Evolutionary conservation across 768 basidiomycete genomes (phyloP).

Genomic region (Lactarius trivialis): DNA sequence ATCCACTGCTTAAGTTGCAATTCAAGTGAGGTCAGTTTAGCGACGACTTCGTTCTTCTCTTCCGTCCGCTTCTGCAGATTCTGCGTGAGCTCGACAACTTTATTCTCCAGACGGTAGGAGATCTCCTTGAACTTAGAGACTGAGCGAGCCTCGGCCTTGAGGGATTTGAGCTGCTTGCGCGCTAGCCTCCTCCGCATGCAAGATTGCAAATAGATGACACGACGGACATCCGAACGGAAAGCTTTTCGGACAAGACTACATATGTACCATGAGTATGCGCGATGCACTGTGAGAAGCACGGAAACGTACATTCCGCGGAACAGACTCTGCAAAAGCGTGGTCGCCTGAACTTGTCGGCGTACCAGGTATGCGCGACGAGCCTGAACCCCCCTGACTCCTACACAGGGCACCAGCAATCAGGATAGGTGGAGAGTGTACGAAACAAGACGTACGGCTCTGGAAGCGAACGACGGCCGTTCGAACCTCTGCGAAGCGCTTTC

Average conservation of each 20-base stretch:
- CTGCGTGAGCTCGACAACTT: conserved; percentile 97
- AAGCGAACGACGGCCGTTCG: conserved; percentile 59
- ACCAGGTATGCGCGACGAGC: conserved; percentile 56
- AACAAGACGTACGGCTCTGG: conserved; percentile 73
- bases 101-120: conserved; percentile 96
- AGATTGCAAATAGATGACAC: conserved; percentile 83
- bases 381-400: conserved; percentile 71
- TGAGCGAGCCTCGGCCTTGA: conserved; percentile 90
- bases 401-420: conserved; percentile 9
- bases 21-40: conserved; percentile 71
- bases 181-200: conserved; percentile 87
- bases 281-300: background rate
- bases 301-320: conserved; percentile 79
- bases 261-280: conserved; percentile 2
- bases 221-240: conserved; percentile 54
- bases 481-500: conserved; percentile 60
- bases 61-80: conserved; percentile 80
- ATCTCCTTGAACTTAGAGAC: conserved; percentile 99
- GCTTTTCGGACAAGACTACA: conserved; percentile 47
- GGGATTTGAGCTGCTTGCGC: conserved; percentile 71
- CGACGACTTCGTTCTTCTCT: conserved; percentile 84
- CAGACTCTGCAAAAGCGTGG: conserved; percentile 70
- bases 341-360: conserved; percentile 52
- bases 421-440: background rate
- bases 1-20: conserved; percentile 82